Percentiles rank a stretch among this genome's conserved stretches.
Conservation (phyloP, 495 filamentous ascomycete genomes). For the Wilcoxina mikolae region DNA sequence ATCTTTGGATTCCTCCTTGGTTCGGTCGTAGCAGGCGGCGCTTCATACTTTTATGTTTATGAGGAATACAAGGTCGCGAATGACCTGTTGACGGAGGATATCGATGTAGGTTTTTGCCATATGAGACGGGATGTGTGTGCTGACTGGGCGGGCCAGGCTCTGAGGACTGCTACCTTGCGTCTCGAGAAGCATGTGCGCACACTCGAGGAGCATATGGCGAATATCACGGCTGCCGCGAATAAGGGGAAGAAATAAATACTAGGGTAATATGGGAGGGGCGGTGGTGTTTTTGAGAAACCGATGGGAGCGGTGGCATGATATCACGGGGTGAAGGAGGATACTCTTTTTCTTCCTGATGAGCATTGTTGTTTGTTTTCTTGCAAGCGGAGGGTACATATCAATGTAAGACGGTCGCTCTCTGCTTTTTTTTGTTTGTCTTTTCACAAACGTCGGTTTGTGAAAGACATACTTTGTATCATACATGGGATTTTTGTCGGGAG, state of each 20-base stretch:
- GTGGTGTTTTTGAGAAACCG: too few species aligned
- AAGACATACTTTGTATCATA: too few species aligned
- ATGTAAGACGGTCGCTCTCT: too few species aligned
- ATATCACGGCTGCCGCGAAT: slow-evolving; percentile 33
- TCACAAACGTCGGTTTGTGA: too few species aligned
- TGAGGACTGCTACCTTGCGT: slow-evolving; percentile 75
- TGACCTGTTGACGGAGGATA: slow-evolving; percentile 87
- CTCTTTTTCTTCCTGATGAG: too few species aligned
- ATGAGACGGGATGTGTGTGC: slow-evolving; percentile 10
- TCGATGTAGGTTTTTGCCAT: slow-evolving; percentile 46
- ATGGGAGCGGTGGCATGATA: too few species aligned
- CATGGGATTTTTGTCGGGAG: too few species aligned
- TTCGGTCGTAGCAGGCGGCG: slow-evolving; percentile 58
- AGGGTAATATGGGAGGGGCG: neutral
- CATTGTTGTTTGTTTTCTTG: too few species aligned
- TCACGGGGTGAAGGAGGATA: too few species aligned
- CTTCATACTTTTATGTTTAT: slow-evolving; percentile 79
- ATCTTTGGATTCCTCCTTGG: slow-evolving; percentile 90
- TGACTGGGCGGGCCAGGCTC: slow-evolving; percentile 41
- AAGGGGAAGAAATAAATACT: slow-evolving; percentile 8
- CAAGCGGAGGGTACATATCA: too few species aligned
- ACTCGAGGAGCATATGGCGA: slow-evolving; percentile 69
- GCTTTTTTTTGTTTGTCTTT: too few species aligned
- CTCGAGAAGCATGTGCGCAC: slow-evolving; percentile 67
- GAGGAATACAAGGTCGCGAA: slow-evolving; percentile 89